Evolutionary conservation across 495 filamentous ascomycete genomes (phyloP).

Genomic region (Schizothecium vesticola): DNA sequence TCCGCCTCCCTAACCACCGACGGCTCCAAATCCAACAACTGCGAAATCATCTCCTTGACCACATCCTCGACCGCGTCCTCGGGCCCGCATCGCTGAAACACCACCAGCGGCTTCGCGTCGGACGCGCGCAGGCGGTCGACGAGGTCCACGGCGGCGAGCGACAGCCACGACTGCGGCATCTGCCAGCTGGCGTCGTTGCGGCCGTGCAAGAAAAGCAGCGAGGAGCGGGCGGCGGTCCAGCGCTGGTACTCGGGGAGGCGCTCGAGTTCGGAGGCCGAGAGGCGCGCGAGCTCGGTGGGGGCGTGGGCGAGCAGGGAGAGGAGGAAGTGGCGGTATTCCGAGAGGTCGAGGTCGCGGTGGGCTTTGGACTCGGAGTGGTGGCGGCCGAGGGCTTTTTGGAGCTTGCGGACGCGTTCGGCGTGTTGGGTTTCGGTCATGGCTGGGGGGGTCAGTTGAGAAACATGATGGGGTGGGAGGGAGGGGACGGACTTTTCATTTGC

Average conservation of each 20-base stretch:
- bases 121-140: background rate
- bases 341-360: background rate
- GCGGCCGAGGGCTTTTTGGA: background rate
- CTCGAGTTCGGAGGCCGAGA: background rate
- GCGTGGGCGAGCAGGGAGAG: background rate
- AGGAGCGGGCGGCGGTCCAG: background rate
- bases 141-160: conserved; percentile 1
- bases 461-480: background rate
- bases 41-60: background rate
- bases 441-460: background rate
- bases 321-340: background rate
- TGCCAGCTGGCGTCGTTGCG: background rate
- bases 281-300: background rate
- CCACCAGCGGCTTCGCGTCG: background rate
- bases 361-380: background rate
- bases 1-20: conserved; percentile 3
- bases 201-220: conserved; percentile 5
- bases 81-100: background rate
- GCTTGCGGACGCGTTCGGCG: background rate
- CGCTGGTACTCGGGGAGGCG: background rate
- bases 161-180: conserved; percentile 7
- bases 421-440: background rate
- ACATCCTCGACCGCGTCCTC: background rate
- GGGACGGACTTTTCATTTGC: background rate
- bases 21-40: conserved; percentile 2